Evolutionary conservation across 768 basidiomycete genomes (phyloP).

Genomic region (Obba rivulosa): DNA sequence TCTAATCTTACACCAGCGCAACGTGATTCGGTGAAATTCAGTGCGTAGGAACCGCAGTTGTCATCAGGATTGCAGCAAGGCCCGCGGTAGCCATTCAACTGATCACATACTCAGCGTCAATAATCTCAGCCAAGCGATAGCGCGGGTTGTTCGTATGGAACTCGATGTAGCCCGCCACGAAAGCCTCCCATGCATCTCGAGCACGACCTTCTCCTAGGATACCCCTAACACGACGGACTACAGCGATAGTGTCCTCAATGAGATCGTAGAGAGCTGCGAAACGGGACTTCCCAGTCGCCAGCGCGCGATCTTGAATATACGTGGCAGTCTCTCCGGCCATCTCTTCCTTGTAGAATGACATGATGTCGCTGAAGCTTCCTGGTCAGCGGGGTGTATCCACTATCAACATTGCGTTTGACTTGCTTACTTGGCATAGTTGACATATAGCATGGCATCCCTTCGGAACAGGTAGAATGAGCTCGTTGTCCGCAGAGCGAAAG

Average conservation of each 20-base stretch:
- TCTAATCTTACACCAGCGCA: too few species aligned
- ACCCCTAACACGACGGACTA: neutral
- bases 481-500: neutral
- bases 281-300: slow-evolving; percentile 1
- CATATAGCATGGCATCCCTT: slow-evolving; percentile 4
- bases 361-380: slow-evolving; percentile 7
- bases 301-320: slow-evolving; percentile 11
- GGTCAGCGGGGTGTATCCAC: too few species aligned
- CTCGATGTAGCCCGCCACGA: slow-evolving; percentile 1
- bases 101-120: too few species aligned
- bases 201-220: slow-evolving; percentile 2
- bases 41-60: too few species aligned
- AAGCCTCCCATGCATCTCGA: slow-evolving; percentile 2
- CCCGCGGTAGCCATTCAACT: too few species aligned
- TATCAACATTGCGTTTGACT: neutral
- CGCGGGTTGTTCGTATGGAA: slow-evolving; percentile 2
- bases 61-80: too few species aligned
- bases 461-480: neutral
- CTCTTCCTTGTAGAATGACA: slow-evolving; percentile 16
- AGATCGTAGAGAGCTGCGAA: slow-evolving; percentile 1
- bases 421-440: slow-evolving; percentile 5
- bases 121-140: slow-evolving; percentile 4
- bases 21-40: too few species aligned
- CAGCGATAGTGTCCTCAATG: slow-evolving; percentile 5
- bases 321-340: slow-evolving; percentile 11